phyloP scores from a whole-genome alignment of 805 yeast species.

The Naumovozyma dairenensis region DNA sequence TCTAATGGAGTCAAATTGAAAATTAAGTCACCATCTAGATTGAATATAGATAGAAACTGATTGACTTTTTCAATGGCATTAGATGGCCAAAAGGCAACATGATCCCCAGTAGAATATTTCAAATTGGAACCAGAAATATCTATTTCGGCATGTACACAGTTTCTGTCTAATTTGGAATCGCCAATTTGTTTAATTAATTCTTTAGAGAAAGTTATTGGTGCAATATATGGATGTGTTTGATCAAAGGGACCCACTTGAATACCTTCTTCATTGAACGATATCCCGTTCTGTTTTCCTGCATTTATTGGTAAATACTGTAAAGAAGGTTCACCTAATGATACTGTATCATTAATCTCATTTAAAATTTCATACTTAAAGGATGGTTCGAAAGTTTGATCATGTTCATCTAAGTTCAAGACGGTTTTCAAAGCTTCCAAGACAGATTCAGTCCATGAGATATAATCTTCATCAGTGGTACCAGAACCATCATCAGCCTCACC shows the following conservation, averaged over 20 bases:
- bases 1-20: conserved; percentile 62
- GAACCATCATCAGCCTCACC: conserved; percentile 95
- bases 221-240: conserved; percentile 72
- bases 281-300: conserved; percentile 21
- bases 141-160: conserved; percentile 84
- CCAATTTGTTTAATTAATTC: conserved; percentile 57
- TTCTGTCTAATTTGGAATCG: conserved; percentile 38
- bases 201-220: conserved; percentile 50
- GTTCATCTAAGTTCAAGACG: conserved; percentile 66
- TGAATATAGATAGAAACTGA: conserved; percentile 55
- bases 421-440: conserved; percentile 58
- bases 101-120: conserved; percentile 91
- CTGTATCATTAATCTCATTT: conserved; percentile 32
- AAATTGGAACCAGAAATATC: conserved; percentile 69
- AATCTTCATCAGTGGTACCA: conserved; percentile 93
- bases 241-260: conserved; percentile 67
- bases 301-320: conserved; percentile 38
- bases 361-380: conserved; percentile 36
- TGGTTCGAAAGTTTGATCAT: conserved; percentile 63
- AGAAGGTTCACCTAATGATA: conserved; percentile 78
- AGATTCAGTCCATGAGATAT: conserved; percentile 81
- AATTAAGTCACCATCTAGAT: conserved; percentile 41
- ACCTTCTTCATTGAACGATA: conserved; percentile 32
- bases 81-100: conserved; percentile 89
- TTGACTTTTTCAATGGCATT: conserved; percentile 67